A percentile compares a stretch with the other conserved stretches of the same genome.
Evolutionary conservation across 1,284 basidiomycete species (phyloP).

Genomic region (Schizophyllum commune): DNA sequence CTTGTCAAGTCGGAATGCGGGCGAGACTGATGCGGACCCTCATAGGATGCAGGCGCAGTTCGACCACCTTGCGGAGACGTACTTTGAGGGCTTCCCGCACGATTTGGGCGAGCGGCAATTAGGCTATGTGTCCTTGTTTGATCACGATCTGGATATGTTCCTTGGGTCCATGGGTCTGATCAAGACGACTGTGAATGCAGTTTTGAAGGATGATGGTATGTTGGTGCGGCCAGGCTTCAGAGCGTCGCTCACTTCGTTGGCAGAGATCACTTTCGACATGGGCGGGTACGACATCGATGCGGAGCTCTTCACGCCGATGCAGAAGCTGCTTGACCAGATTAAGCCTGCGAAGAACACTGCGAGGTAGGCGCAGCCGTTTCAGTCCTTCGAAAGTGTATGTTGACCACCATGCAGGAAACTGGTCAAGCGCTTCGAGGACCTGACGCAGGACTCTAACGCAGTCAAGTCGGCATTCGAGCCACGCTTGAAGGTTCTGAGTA

Average conservation of each 20-base stretch:
- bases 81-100: conserved; percentile 74
- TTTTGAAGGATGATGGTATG: conserved; percentile 72
- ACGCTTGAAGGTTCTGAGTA: conserved; percentile 64
- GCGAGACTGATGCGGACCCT: background rate
- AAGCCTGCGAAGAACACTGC: conserved; percentile 76
- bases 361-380: conserved; percentile 40
- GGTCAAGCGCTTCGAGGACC: conserved; percentile 74
- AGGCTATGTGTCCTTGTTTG: conserved; percentile 74
- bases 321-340: conserved; percentile 74
- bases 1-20: background rate
- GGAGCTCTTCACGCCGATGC: conserved; percentile 74
- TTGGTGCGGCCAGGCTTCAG: conserved; percentile 4
- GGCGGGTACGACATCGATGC: conserved; percentile 66
- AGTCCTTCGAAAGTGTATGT: background rate
- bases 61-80: conserved; percentile 82
- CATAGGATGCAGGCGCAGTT: conserved; percentile 82
- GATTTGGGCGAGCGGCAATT: conserved; percentile 86
- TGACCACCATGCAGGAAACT: conserved; percentile 58
- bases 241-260: too few species aligned
- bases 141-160: conserved; percentile 88
- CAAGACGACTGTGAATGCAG: conserved; percentile 71
- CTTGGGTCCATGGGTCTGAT: conserved; percentile 83
- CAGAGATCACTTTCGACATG: conserved; percentile 63
- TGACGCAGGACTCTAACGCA: conserved; percentile 63
- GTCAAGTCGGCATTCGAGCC: conserved; percentile 65